Evolutionary conservation across 2,329 filamentous ascomycete species (phyloP).

Genomic region (Ascochyta rabiei): DNA sequence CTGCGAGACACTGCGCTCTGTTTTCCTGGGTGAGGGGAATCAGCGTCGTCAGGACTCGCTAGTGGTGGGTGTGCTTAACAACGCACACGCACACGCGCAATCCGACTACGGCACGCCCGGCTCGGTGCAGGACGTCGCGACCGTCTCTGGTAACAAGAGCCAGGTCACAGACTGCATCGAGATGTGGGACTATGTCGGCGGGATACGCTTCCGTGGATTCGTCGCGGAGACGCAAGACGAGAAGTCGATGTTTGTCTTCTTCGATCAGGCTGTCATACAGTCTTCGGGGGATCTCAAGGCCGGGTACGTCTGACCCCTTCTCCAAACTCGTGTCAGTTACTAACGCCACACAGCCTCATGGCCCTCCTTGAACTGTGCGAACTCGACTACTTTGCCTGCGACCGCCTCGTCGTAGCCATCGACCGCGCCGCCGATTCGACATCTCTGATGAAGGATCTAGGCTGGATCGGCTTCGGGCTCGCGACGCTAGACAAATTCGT

Average conservation of each 20-base stretch:
- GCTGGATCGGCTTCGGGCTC: conserved; percentile 91
- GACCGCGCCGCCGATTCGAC: conserved; percentile 70
- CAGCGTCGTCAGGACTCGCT: conserved; percentile 77
- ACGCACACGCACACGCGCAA: conserved; percentile 35
- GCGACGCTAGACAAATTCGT: conserved; percentile 80
- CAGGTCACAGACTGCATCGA: conserved; percentile 71
- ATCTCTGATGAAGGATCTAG: conserved; percentile 77
- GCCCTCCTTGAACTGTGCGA: conserved; percentile 88
- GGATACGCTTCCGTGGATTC: conserved; percentile 85
- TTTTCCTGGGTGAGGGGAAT: conserved; percentile 96
- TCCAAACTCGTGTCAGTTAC: neutral
- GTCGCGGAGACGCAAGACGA: conserved; percentile 72
- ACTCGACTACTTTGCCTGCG: conserved; percentile 72
- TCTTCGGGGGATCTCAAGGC: conserved; percentile 78
- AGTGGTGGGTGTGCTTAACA: conserved; percentile 74
- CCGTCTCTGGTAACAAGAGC: conserved; percentile 22
- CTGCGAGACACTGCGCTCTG: conserved; percentile 91
- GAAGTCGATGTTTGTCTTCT: conserved; percentile 86
- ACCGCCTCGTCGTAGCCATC: conserved; percentile 79
- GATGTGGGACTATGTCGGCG: conserved; percentile 84
- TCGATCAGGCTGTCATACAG: conserved; percentile 71
- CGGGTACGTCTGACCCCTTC: conserved; percentile 67
- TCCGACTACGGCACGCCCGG: conserved; percentile 36
- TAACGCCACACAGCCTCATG: conserved; percentile 61
- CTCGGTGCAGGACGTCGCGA: conserved; percentile 32